Conservation (phyloP, 2,329 filamentous ascomycete species). For the Penicillium sp. region DNA sequence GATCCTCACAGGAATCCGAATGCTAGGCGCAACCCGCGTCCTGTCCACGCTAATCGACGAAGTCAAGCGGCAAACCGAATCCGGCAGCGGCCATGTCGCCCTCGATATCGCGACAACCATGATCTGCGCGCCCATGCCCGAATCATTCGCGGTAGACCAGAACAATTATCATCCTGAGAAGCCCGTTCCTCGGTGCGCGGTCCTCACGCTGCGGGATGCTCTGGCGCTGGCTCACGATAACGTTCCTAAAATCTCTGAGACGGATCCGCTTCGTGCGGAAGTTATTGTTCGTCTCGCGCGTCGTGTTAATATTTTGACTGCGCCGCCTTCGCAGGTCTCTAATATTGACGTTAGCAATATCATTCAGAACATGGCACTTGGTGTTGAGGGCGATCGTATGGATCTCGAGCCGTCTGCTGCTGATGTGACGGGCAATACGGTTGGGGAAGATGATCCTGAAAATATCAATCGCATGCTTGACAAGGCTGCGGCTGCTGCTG, state of each 20-base stretch:
- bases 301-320: constrained; percentile 44
- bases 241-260: constrained; percentile 44
- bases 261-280: constrained; percentile 47
- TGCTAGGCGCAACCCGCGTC: constrained; percentile 44
- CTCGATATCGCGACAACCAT: constrained; percentile 48
- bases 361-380: constrained; percentile 45
- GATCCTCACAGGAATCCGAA: constrained; percentile 45
- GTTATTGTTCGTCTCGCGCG: constrained; percentile 48
- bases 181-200: constrained; percentile 31
- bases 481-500: constrained; percentile 38
- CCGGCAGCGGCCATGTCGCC: constrained; percentile 42
- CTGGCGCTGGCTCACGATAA: constrained; percentile 41
- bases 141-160: constrained; percentile 43
- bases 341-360: constrained; percentile 47
- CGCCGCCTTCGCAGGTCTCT: constrained; percentile 40
- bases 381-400: constrained; percentile 36
- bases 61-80: constrained; percentile 44
- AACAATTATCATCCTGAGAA: constrained; percentile 37
- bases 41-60: constrained; percentile 43
- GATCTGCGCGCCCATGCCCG: constrained; percentile 43
- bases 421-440: constrained; percentile 14
- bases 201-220: constrained; percentile 45
- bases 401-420: constrained; percentile 28
- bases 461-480: constrained; percentile 44
- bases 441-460: constrained; percentile 29